Evolutionary conservation across 1,284 basidiomycete genomes (phyloP), one percentile per base, ranked within the genome.

Genomic region (Heliocybe sulcata): DNA sequence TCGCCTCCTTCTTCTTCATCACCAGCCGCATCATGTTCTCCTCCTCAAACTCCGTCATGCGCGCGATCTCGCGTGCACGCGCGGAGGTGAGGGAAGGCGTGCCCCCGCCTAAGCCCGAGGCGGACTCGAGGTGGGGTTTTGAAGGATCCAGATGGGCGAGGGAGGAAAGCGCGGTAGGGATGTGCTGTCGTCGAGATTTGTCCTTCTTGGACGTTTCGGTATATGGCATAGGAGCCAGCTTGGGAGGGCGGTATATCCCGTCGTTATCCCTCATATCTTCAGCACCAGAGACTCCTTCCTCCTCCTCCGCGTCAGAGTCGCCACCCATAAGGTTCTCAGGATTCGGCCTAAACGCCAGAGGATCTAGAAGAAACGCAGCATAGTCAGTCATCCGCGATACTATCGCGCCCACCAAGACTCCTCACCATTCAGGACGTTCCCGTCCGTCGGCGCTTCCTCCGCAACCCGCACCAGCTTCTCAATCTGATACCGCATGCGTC

Each of bases 11-110:
- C 79, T 98, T 98, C 68, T 87, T 91, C 80, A 94, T 89, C 58
- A 96, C 81, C 55, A 98, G 69, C 55, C 96, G 85, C 26, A 90
- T 94, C 74, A 98, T 94, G 70, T 98, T 96, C 54, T 93, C 92
- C 70, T 98, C 96, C 72, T 99, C 96, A 70, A 92, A 99, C 60
- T 93, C 89, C 53, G 83, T 83, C 74, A 98, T 87, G 12, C 87
- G 82, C 61, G 86, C 82, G 57, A 98, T 77, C 59, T 92, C 85
- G 33, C 83, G 79, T 9, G 89, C 90, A 23, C 92, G 86, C 20
- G 79, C 76, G 1, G 86, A 88, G 45, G 70, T 71, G 14, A 81
- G 75, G 54, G 75, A 75, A 35, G 77, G 85, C 57, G 74, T 81
- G 53, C 77, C 76, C 4, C 29, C 12, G 8, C 89, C 87, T 2